Conservation (phyloP, 2,329 filamentous ascomycete genomes). For the Fusarium chlamydosporum region DNA sequence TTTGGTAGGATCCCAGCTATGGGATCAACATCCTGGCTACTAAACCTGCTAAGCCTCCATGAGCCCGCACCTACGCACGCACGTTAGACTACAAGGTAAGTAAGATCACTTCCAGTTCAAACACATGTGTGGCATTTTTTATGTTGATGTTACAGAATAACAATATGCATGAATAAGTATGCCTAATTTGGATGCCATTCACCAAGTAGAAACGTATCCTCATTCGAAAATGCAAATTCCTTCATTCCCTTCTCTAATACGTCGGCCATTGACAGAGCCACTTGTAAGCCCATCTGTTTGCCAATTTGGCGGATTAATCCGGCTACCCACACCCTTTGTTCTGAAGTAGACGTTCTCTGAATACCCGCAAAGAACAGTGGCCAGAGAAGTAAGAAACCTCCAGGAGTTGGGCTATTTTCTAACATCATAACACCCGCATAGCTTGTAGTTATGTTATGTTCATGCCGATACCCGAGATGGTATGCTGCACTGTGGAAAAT, state of each 20-base stretch:
- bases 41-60: no score
- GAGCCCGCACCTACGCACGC: no score
- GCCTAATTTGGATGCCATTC: conserved; percentile 36
- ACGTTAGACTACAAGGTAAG: no score
- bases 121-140: no score
- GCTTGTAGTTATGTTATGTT: rapidly evolving
- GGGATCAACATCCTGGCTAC: no score
- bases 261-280: conserved; percentile 42
- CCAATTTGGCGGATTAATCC: conserved; percentile 35
- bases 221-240: conserved; percentile 38
- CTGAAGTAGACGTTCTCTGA: conserved; percentile 25
- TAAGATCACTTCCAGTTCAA: no score
- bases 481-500: conserved; percentile 44
- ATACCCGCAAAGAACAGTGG: conserved; percentile 40
- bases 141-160: no score
- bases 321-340: conserved; percentile 37
- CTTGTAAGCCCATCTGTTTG: conserved; percentile 36
- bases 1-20: no score
- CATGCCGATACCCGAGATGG: conserved; percentile 27
- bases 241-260: conserved; percentile 26
- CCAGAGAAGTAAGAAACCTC: conserved; percentile 40
- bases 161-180: no score
- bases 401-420: conserved; percentile 10
- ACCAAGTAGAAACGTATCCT: conserved; percentile 35
- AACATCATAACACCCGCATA: not conserved